Base-by-base conservation (phyloP, 139 green algal genomes). In the Micractinium sp. region DNA sequence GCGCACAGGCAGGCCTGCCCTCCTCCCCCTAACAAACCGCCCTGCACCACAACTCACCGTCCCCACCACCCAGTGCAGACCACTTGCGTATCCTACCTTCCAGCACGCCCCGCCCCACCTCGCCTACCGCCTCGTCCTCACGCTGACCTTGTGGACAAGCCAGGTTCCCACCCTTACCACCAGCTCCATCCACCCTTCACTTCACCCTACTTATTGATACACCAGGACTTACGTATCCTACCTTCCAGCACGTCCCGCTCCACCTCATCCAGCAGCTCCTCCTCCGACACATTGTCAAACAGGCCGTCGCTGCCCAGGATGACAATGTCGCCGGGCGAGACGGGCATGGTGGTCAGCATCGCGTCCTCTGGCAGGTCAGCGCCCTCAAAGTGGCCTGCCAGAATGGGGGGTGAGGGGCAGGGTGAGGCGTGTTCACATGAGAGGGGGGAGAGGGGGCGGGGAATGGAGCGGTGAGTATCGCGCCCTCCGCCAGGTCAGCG, bases 261-360 rank as follows among this genome's bases (percentile, higher is more conserved):
- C 47, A 95, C 93, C 31, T 89, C 74, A 3, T 91, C 76, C n/a
- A 95, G 23, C 12, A 98, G 95, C 39, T 96, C 94, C 4, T 92
- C 81, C 23, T 98, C 95, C 16, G 78, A 87, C 25, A 99, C 61
- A 90, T 99, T 99, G 94, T 99, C 97, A 69, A 96, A 96, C 77
- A 99, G 93, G 2, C 97, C 97, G 80, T 99, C 97, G 27, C 91
- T 94, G 61, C 97, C 97, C 85, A 99, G 92, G 29, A 99, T 89
- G 19, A 99, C 84, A 0, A 98, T 81, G 86, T 99, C 97, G 2
- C 97, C 97, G 1, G 93, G 85, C 74, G 78, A 39, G 39, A 98
- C 86, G 5, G 93, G 91, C 78, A 96, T 82, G 9, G 92, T 94
- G 27, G 92, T 93, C 5, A 98, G 91, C 93, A 98, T 96, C 31